phyloP scores from a whole-genome alignment of 495 filamentous ascomycete genomes.

The Extremus antarcticus region DNA sequence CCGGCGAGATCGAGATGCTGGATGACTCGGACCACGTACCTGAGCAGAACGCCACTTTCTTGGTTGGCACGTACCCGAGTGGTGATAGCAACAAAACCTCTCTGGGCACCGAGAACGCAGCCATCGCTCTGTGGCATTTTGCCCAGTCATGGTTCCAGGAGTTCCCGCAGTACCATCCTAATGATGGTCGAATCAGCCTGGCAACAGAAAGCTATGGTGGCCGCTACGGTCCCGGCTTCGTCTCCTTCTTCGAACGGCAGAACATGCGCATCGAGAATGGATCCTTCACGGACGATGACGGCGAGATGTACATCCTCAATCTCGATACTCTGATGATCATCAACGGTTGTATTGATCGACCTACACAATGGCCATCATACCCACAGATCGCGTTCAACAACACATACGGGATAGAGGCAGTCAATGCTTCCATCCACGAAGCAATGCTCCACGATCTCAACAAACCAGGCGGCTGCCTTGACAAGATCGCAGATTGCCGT shows the following conservation, averaged over 20 bases:
- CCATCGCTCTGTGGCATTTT: conserved; percentile 47
- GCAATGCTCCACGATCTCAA: conserved; percentile 34
- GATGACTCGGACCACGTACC: conserved; percentile 30
- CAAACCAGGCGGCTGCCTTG: conserved; percentile 39
- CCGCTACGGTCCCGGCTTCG: conserved; percentile 42
- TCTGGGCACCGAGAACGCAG: conserved; percentile 43
- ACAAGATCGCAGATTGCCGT: conserved; percentile 42
- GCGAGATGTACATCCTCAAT: conserved; percentile 20
- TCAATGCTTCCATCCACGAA: conserved; percentile 30
- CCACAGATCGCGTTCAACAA: conserved; percentile 36
- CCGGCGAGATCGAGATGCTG: conserved; percentile 7
- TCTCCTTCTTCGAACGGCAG: conserved; percentile 25
- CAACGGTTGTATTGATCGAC: conserved; percentile 27
- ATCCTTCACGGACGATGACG: conserved; percentile 14
- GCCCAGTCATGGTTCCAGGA: conserved; percentile 46
- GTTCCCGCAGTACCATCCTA: conserved; percentile 46
- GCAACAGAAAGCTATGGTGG: conserved; percentile 48
- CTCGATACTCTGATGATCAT: conserved; percentile 20
- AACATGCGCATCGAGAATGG: conserved; percentile 25
- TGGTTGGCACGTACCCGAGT: conserved; percentile 50
- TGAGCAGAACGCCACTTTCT: conserved; percentile 48
- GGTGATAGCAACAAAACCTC: conserved; percentile 36
- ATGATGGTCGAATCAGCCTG: conserved; percentile 45
- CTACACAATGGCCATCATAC: conserved; percentile 31
- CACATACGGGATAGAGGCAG: conserved; percentile 33